A percentile compares a stretch with the other conserved stretches of the same genome.
Conservation (phyloP, 805 yeast species). For the Ogataea salicorniae region DNA sequence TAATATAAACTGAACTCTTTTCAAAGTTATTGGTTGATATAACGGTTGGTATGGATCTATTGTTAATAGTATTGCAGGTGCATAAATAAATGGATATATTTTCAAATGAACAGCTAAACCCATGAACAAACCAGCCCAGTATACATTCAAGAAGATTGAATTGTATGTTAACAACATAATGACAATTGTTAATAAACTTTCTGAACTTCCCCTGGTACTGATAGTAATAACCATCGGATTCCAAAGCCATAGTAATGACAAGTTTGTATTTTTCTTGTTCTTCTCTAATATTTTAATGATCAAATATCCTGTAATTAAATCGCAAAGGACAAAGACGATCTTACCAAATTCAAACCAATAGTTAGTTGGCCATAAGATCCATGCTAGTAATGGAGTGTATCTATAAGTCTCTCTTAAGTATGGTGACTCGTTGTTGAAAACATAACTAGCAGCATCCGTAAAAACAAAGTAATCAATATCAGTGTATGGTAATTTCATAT, state of each 20-base stretch:
- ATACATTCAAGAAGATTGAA: constrained; percentile 31
- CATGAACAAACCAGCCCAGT: constrained; percentile 44
- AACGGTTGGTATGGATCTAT: constrained; percentile 28
- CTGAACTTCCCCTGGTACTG: constrained; percentile 90
- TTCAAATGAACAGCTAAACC: constrained; percentile 87
- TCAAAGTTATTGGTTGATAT: constrained; percentile 36
- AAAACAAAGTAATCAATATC: constrained; percentile 94
- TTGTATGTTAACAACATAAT: constrained; percentile 54
- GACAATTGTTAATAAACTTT: constrained; percentile 78
- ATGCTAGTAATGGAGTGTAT: constrained; percentile 86
- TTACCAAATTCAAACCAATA: constrained; percentile 69
- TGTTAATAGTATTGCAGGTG: constrained; percentile 59
- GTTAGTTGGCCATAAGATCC: constrained; percentile 72
- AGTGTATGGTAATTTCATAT: constrained; percentile 78
- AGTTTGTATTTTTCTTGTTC: constrained; percentile 6
- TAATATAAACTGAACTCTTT: constrained; percentile 37
- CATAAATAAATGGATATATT: constrained; percentile 84
- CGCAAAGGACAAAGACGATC: constrained; percentile 67
- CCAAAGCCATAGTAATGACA: constrained; percentile 62
- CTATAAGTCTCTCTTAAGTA: constrained; percentile 83
- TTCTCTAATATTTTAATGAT: constrained; percentile 38
- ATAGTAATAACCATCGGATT: constrained; percentile 96
- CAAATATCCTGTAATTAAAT: constrained; percentile 72
- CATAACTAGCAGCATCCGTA: constrained; percentile 82
- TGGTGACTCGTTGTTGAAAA: constrained; percentile 58